Base-by-base conservation (phyloP, 2,329 filamentous ascomycete species). In the Pleurostoma richardsiae region DNA sequence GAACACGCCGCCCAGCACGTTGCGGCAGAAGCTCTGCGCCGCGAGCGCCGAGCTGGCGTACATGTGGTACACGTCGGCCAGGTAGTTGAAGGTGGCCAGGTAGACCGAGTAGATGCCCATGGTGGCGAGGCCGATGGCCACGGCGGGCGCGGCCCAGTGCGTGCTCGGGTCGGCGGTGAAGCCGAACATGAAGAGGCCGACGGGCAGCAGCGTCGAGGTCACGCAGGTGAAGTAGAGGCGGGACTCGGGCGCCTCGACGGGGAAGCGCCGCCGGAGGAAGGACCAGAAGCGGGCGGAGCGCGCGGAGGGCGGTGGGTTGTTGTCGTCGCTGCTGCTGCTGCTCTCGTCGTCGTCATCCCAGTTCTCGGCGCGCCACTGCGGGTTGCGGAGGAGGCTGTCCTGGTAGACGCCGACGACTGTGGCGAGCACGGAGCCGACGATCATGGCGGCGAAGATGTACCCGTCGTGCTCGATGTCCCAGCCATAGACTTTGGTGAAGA, bases 81-180 rank as follows among this genome's bases (percentile, higher is more conserved):
- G 76, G 56, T 95, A 96, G 62, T 96, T 96, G 70, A 96, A 96
- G 0, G 90, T 88, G 3, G 90, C 85, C 1, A 96, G 76, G 60
- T 95, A 95, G 33, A 96, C 82, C 39, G 82, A 85, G 63, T 89
- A 92, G 53, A 96, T 95, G 29, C 91, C 86, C 73, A 92, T 87
- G 0, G 87, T 92, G 0, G 89, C 84, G 49, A 90, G 79, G 0
- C 76, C 80, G 31, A 96, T 74, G 1, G 82, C 85, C 3, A 92
- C 65, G 0, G 82, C 68, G 0, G 89, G 88, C 0, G 81, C 79
- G 46, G 89, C 83, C 87, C 87, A 92, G 52, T 81, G 86, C 2
- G 83, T 73, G 1, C 70, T 72, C 0, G 74, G 62, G 48, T 73
- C 80, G 1, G 81, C 79, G 0, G 85, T 83, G 77, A 86, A 90